A percentile compares a stretch with the other conserved stretches of the same genome.
Conservation (phyloP, 371 early-diverging fungal species). For the Nosema muscidifuracis region DNA sequence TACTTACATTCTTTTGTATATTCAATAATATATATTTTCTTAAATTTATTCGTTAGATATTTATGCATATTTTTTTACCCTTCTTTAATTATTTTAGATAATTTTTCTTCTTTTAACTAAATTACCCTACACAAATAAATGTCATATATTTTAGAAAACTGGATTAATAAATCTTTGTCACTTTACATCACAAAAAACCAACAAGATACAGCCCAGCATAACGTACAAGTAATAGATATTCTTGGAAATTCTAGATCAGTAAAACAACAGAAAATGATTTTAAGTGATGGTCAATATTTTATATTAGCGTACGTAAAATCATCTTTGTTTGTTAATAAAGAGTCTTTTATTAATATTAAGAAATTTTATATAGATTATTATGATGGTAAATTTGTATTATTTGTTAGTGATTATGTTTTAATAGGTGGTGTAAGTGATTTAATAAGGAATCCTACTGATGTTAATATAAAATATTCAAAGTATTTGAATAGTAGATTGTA, state of each 20-base stretch:
- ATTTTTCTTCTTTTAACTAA: no score
- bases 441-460: background rate
- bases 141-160: background rate
- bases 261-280: background rate
- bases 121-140: background rate
- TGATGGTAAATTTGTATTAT: background rate
- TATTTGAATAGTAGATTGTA: background rate
- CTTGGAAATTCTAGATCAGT: background rate
- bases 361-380: background rate
- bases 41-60: no score
- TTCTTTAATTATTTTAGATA: no score
- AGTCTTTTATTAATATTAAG: background rate
- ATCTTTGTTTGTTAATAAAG: background rate
- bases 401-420: background rate
- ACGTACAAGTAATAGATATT: background rate
- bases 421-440: background rate
- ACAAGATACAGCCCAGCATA: background rate
- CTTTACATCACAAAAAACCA: background rate
- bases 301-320: background rate
- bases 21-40: no score
- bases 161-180: background rate
- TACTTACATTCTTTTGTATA: no score
- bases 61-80: no score
- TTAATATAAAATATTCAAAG: background rate
- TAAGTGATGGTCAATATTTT: background rate